phyloP scores from a whole-genome alignment of 495 filamentous ascomycete species.

The Penicillium lividum region DNA sequence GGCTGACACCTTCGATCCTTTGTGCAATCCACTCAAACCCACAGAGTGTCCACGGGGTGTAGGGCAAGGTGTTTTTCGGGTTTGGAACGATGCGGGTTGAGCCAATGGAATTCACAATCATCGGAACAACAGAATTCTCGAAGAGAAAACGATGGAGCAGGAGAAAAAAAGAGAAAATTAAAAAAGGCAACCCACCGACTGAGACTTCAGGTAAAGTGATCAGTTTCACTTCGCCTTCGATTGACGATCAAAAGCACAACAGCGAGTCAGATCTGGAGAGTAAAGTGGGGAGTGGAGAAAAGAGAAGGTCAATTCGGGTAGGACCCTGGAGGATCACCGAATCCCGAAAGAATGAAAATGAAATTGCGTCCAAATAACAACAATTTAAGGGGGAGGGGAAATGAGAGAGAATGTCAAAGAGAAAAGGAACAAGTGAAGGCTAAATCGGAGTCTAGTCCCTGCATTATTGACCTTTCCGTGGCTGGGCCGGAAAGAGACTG shows the following conservation, averaged over 20 bases:
- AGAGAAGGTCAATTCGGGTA: slow-evolving; percentile 2
- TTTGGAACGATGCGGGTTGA: neutral
- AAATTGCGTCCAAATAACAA: neutral
- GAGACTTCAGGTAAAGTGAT: neutral
- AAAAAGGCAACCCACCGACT: slow-evolving; percentile 7
- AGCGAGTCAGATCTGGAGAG: slow-evolving; percentile 8
- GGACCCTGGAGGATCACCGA: slow-evolving; percentile 3
- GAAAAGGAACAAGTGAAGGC: neutral
- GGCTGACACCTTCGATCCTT: slow-evolving; percentile 21
- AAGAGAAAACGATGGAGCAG: neutral
- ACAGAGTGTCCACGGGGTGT: neutral
- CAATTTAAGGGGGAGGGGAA: too few species aligned
- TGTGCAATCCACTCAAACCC: neutral
- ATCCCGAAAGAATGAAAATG: slow-evolving; percentile 4
- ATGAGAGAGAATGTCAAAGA: neutral
- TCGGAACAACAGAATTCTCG: neutral
- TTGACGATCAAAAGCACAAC: neutral
- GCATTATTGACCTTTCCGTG: slow-evolving; percentile 13
- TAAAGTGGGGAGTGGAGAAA: slow-evolving; percentile 12
- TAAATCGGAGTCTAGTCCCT: slow-evolving; percentile 13
- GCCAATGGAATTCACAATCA: neutral
- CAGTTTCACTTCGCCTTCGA: slow-evolving; percentile 2
- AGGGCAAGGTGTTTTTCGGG: too few species aligned
- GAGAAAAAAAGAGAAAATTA: neutral
- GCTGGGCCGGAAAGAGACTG: neutral